A percentile compares a stretch with the other conserved stretches of the same genome.
phyloP scores from a whole-genome alignment of 208 protist genomes.

The Leishmania aethiopica region DNA sequence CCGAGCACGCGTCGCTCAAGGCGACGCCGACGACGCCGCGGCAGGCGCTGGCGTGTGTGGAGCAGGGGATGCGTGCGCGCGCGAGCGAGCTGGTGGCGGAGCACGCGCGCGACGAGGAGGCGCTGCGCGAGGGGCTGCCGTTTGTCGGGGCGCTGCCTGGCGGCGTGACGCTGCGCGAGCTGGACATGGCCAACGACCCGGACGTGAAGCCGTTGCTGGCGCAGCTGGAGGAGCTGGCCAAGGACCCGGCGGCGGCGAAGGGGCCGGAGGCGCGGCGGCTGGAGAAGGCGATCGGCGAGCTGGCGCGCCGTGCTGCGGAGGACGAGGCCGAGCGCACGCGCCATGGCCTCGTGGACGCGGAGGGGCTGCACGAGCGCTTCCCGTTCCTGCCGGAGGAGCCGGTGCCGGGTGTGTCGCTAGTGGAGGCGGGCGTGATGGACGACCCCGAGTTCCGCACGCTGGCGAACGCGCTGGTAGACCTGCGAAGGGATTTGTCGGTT shows the following conservation, averaged over 20 bases:
- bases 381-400: slow-evolving; percentile 53
- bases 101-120: slow-evolving; percentile 26
- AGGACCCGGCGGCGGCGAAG: slow-evolving; percentile 27
- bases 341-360: slow-evolving; percentile 27
- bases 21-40: background rate
- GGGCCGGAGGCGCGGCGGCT: slow-evolving; percentile 38
- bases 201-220: slow-evolving; percentile 34
- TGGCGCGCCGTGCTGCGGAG: slow-evolving; percentile 40
- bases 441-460: slow-evolving; percentile 53
- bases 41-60: slow-evolving; percentile 8
- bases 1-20: background rate
- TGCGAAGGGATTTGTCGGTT: slow-evolving; percentile 13
- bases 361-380: slow-evolving; percentile 42
- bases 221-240: slow-evolving; percentile 39
- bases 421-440: slow-evolving; percentile 37
- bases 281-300: slow-evolving; percentile 44
- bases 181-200: slow-evolving; percentile 34
- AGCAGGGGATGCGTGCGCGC: slow-evolving; percentile 33
- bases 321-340: slow-evolving; percentile 33
- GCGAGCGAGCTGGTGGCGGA: slow-evolving; percentile 5
- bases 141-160: slow-evolving; percentile 35
- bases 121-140: slow-evolving; percentile 29
- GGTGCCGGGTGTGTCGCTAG: slow-evolving; percentile 36
- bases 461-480: slow-evolving; percentile 37
- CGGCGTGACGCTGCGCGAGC: slow-evolving; percentile 35